Evolutionary conservation across 2,329 filamentous ascomycete species (phyloP).

Genomic region (Tolypocladium album): DNA sequence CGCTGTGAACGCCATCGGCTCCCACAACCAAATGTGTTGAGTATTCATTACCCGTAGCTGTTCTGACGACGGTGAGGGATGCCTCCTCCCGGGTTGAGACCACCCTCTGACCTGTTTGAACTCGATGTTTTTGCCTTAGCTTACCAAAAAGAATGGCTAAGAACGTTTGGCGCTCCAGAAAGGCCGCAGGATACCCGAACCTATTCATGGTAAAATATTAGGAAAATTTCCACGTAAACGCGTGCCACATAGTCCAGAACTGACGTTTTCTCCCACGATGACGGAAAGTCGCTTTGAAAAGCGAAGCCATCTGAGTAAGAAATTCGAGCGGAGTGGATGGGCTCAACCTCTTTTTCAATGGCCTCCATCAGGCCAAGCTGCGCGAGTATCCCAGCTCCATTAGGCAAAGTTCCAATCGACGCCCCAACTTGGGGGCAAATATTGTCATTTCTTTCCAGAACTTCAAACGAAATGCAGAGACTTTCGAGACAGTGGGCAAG

Average conservation of each 20-base stretch:
- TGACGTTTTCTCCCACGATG: background rate
- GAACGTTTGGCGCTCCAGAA: background rate
- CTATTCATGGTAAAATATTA: background rate
- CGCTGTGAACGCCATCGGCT: background rate
- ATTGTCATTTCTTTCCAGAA: background rate
- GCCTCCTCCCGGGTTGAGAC: background rate
- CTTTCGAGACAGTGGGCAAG: background rate
- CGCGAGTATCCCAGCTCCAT: background rate
- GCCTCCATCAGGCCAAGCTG: background rate
- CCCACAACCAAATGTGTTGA: background rate
- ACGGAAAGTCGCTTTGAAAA: background rate
- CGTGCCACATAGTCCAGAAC: background rate
- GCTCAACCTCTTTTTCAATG: background rate
- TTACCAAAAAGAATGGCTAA: background rate
- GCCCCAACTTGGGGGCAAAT: background rate
- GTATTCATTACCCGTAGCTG: background rate
- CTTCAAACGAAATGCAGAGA: background rate
- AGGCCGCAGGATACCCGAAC: background rate
- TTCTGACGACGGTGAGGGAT: background rate
- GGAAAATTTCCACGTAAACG: background rate
- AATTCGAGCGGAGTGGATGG: background rate
- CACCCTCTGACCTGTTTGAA: background rate
- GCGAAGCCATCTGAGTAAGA: background rate
- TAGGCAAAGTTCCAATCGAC: background rate
- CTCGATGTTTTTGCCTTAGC: background rate